phyloP scores from a whole-genome alignment of 2,329 filamentous ascomycete species.

The Aspergillus sp. region DNA sequence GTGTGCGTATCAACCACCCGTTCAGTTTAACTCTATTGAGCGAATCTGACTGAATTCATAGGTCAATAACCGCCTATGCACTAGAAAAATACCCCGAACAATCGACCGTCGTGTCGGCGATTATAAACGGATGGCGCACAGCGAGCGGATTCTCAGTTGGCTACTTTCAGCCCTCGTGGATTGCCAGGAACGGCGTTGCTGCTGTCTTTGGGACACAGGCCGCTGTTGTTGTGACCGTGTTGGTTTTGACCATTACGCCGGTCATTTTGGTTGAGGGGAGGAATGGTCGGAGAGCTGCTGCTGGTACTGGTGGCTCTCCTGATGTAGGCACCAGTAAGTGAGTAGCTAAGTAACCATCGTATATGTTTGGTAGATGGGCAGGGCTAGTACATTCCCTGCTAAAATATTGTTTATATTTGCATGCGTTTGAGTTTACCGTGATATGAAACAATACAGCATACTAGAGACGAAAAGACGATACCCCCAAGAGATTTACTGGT shows the following conservation, averaged over 20 bases:
- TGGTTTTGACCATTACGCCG: slow-evolving; percentile 29
- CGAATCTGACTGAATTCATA: background rate
- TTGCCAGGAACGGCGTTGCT: slow-evolving; percentile 29
- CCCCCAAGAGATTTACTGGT: no score
- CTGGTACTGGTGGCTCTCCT: no score
- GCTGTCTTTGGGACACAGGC: slow-evolving; percentile 37
- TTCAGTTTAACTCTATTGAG: no score
- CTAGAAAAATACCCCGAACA: slow-evolving; percentile 38
- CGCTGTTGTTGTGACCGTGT: slow-evolving; percentile 26
- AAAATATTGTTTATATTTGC: no score
- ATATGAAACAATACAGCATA: no score
- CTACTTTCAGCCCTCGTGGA: slow-evolving; percentile 40
- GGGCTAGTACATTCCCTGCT: no score
- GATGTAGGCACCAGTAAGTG: no score
- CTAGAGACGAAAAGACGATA: no score
- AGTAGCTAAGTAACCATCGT: no score
- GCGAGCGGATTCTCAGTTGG: slow-evolving; percentile 39
- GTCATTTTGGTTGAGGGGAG: slow-evolving; percentile 20
- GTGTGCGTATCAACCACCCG: slow-evolving; percentile 24
- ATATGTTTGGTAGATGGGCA: no score
- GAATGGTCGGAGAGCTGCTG: background rate
- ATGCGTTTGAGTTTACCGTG: no score
- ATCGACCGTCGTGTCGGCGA: slow-evolving; percentile 34
- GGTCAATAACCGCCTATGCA: slow-evolving; percentile 24
- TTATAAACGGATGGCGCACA: slow-evolving; percentile 42